phyloP scores from a whole-genome alignment of 139 green algal genomes.

The Cymbomonas tetramitiformis region DNA sequence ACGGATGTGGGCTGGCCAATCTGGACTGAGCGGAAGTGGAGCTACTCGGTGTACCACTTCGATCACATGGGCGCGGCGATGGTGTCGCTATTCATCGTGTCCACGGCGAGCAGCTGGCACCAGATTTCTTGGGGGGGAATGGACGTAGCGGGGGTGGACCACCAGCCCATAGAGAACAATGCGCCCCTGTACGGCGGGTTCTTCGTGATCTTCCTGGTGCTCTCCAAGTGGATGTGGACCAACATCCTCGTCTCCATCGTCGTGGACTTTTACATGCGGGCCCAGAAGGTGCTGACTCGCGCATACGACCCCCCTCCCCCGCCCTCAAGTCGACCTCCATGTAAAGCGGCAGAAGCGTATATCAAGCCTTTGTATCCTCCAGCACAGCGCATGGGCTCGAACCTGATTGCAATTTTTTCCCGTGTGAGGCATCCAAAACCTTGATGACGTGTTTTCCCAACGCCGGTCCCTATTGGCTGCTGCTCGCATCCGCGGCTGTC shows the following conservation, averaged over 20 bases:
- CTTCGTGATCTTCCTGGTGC: slow-evolving; percentile 4
- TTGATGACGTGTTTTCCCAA: too few relatives aligned
- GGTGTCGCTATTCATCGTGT: slow-evolving; percentile 47
- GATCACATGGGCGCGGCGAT: slow-evolving; percentile 57
- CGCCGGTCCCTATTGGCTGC: too few relatives aligned
- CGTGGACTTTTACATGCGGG: slow-evolving; percentile 4
- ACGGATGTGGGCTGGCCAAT: too few relatives aligned
- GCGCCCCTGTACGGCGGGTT: background rate
- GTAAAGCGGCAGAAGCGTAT: too few relatives aligned
- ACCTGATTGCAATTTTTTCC: too few relatives aligned
- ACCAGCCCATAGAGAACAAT: background rate
- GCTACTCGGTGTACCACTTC: slow-evolving; percentile 49
- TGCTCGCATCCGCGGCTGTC: too few relatives aligned
- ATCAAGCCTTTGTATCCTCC: too few relatives aligned
- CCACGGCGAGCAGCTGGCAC: slow-evolving; percentile 54
- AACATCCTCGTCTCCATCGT: slow-evolving; percentile 6
- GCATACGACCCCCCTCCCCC: too few relatives aligned
- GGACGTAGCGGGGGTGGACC: slow-evolving; percentile 1
- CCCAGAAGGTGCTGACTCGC: too few relatives aligned
- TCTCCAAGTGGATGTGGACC: background rate
- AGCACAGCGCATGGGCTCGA: too few relatives aligned
- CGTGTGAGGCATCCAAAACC: too few relatives aligned
- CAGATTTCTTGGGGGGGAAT: slow-evolving; percentile 13
- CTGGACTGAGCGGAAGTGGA: slow-evolving; percentile 31
- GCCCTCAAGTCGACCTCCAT: too few relatives aligned